Evolutionary conservation across 2,329 filamentous ascomycete genomes (phyloP).

Genomic region (Claviceps spartinae): DNA sequence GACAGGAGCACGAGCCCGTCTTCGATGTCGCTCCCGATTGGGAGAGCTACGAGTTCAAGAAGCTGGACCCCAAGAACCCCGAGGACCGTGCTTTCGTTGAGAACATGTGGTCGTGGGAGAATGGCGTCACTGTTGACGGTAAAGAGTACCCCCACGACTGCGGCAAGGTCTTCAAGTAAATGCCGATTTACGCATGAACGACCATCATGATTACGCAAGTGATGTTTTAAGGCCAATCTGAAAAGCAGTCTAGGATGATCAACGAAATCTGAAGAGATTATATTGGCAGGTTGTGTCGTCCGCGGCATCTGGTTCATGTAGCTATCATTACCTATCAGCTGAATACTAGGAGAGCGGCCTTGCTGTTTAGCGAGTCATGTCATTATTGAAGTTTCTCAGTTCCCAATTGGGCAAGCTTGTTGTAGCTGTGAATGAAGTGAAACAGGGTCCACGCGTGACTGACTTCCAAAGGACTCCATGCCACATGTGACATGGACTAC

Average conservation of each 20-base stretch:
- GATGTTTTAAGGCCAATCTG: slow-evolving; percentile 8
- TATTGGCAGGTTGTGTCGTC: too few relatives aligned
- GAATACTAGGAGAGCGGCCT: too few relatives aligned
- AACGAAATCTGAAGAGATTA: neutral
- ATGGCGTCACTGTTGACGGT: slow-evolving; percentile 63
- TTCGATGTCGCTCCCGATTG: slow-evolving; percentile 96
- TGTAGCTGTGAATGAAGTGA: too few relatives aligned
- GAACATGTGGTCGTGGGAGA: slow-evolving; percentile 85
- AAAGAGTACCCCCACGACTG: slow-evolving; percentile 82
- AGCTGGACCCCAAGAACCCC: slow-evolving; percentile 78
- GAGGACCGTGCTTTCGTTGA: slow-evolving; percentile 81
- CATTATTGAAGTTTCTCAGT: too few relatives aligned
- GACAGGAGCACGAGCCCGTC: slow-evolving; percentile 70
- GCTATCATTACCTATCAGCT: too few relatives aligned
- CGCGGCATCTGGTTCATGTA: neutral
- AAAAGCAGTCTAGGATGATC: slow-evolving; percentile 4
- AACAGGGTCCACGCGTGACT: too few relatives aligned
- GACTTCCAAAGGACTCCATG: too few relatives aligned
- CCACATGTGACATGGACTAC: too few relatives aligned
- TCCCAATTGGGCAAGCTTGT: too few relatives aligned
- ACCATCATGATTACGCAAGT: neutral
- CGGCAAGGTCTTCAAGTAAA: slow-evolving; percentile 99
- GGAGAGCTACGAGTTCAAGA: slow-evolving; percentile 92
- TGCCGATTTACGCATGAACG: slow-evolving; percentile 16
- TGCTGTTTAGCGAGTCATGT: too few relatives aligned